These are phyloP conservation scores for Penstemon eatonii DNA, from an alignment of 257 asterid genomes.

Conservation along the genomic window DNA sequence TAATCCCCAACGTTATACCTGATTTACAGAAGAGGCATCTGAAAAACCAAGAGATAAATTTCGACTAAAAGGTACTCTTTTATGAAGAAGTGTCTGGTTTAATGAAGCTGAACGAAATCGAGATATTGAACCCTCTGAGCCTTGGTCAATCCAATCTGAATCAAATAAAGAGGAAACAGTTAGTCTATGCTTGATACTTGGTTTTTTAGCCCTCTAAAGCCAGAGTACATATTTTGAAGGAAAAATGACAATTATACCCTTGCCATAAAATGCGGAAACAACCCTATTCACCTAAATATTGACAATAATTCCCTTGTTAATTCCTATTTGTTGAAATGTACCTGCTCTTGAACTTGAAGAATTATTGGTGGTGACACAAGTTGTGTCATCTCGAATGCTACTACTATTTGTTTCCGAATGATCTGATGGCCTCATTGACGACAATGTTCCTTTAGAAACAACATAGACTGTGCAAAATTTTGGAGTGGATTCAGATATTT, in stretches of 20 bases:
- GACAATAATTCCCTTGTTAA: too few species aligned
- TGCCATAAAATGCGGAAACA: too few species aligned
- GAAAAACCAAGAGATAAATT: constrained; percentile 25
- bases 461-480: constrained; percentile 72
- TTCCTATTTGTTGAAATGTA: constrained; percentile 1
- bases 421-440: constrained; percentile 65
- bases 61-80: constrained; percentile 43
- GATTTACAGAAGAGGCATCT: constrained; percentile 35
- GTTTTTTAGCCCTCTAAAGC: too few species aligned
- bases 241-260: not conserved
- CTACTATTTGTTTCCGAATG: constrained; percentile 46
- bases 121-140: constrained; percentile 41
- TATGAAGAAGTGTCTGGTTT: constrained; percentile 56
- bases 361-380: constrained; percentile 46
- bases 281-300: not conserved
- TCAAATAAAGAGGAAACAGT: constrained; percentile 1
- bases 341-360: constrained; percentile 62
- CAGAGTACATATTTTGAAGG: too few species aligned
- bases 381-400: constrained; percentile 37
- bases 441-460: constrained; percentile 74
- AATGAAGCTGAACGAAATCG: constrained; percentile 55
- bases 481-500: constrained; percentile 59
- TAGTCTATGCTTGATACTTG: too few species aligned
- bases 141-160: constrained; percentile 64
- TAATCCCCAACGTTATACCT: constrained; percentile 42